Percentiles rank a stretch among this genome's conserved stretches.
Evolutionary conservation across 352 stramenopile genomes (phyloP).

Genomic region (Aphanomyces cochlioides): DNA sequence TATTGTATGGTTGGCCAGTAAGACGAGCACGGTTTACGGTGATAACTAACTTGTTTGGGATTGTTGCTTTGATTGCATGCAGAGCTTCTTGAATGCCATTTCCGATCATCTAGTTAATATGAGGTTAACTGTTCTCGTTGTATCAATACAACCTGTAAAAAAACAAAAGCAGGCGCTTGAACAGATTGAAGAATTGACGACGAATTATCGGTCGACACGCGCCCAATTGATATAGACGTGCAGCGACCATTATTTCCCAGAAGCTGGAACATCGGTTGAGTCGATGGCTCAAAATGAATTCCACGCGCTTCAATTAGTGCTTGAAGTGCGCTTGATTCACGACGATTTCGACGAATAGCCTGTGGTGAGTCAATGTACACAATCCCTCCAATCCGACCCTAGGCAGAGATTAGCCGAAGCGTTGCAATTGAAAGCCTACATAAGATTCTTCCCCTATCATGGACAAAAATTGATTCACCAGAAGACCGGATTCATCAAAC

Average conservation of each 20-base stretch:
- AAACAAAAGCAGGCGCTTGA: conserved; percentile 84
- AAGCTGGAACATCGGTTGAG: conserved; percentile 77
- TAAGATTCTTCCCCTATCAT: conserved; percentile 56
- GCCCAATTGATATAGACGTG: conserved; percentile 71
- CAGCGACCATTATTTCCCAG: conserved; percentile 69
- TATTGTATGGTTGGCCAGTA: conserved; percentile 84
- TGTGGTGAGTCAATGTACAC: conserved; percentile 80
- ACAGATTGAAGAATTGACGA: conserved; percentile 84
- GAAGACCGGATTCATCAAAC: conserved; percentile 58
- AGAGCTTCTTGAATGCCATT: conserved; percentile 74
- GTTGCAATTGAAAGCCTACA: conserved; percentile 21
- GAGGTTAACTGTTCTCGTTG: background rate
- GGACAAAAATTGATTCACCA: conserved; percentile 70
- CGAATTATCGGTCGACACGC: conserved; percentile 65
- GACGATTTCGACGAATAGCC: conserved; percentile 51
- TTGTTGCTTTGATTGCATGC: conserved; percentile 72
- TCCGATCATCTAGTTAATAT: conserved; percentile 44
- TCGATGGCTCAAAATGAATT: conserved; percentile 82
- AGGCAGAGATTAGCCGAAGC: background rate
- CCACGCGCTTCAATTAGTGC: conserved; percentile 56
- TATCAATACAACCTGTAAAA: conserved; percentile 46
- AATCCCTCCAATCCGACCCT: conserved; percentile 63
- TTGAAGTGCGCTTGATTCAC: conserved; percentile 44
- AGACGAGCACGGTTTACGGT: conserved; percentile 79
- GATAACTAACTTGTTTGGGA: conserved; percentile 88